Evolutionary conservation across 352 stramenopile genomes (phyloP), one percentile per base, ranked within the genome.

Genomic region (Phytophthora pseudosyringae): DNA sequence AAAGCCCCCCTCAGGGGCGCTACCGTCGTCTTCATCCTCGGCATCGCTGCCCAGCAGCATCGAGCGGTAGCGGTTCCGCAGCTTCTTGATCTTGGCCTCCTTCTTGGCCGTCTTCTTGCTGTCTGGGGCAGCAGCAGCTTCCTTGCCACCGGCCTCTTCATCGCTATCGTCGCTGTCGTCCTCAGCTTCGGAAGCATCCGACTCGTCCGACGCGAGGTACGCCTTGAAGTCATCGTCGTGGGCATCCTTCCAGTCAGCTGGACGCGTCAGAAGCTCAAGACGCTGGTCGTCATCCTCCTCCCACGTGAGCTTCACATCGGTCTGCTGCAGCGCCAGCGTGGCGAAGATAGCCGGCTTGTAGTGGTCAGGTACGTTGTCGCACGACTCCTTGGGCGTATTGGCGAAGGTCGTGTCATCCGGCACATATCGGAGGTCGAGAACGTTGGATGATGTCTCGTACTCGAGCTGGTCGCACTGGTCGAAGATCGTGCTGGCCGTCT

Each of bases 401-500:
- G 75, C 67, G 56, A 98, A 97, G 9, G 82, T 83, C 49, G 97
- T 81, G 18, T 98, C 92, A 26, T 96, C 80, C 3, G 97, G 96
- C 35, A 99, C 88, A 54, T 97, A 98, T 26, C 97, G 82, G 13
- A 99, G 63, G 73, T 99, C 97, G 11, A 99, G 89, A 49, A 93
- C 75, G 47, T 98, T 97, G 46, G 91, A 95, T 8, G 95, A 99
- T 43, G 96, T 95, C 70, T 99, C 97, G 74, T 99, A 98, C 75
- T 99, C 97, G 59, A 99, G 88, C 47, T 98, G 97, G 69, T 99
- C 97, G 21, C 97, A 97, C 73, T 97, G 88, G 58, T 97, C 85
- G 59, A 99, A 99, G 40, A 98, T 95, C 28, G 85, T 77, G 35
- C 96, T 90, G 28, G 97, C 94, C 8, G 95, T 95, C 50, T 94